phyloP scores from a whole-genome alignment of 2,329 filamentous ascomycete species.

The Colletotrichum neosansevieriae region DNA sequence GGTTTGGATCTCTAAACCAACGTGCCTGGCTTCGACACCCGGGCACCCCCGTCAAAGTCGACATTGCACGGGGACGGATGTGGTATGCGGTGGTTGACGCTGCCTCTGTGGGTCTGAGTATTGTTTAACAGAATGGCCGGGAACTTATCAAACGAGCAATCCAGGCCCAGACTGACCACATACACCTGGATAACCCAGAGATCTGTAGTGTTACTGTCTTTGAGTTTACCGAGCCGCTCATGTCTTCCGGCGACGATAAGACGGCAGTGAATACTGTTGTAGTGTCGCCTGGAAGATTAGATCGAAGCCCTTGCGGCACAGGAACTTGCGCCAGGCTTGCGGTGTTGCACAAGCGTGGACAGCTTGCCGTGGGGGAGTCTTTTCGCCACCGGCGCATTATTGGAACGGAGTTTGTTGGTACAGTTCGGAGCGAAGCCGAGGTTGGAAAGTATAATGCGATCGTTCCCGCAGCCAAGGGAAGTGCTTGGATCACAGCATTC shows the following conservation, averaged over 20 bases:
- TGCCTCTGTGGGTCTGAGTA: constrained; percentile 49
- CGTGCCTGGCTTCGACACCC: constrained; percentile 57
- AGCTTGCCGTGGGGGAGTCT: constrained; percentile 51
- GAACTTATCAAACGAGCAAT: constrained; percentile 57
- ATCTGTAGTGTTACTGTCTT: constrained; percentile 56
- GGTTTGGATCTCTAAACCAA: constrained; percentile 54
- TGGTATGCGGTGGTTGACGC: constrained; percentile 58
- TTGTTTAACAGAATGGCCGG: constrained; percentile 48
- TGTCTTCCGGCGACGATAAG: constrained; percentile 43
- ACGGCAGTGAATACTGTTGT: constrained; percentile 55
- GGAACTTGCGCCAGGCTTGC: constrained; percentile 59
- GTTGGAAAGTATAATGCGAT: constrained; percentile 56
- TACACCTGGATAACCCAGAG: constrained; percentile 57
- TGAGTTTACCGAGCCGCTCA: constrained; percentile 53
- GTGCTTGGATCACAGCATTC: constrained; percentile 60
- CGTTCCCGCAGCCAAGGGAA: constrained; percentile 55
- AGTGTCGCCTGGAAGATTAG: constrained; percentile 58
- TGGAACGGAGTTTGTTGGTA: constrained; percentile 50
- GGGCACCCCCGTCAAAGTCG: constrained; percentile 50
- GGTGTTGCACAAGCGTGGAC: constrained; percentile 55
- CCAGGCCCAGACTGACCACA: constrained; percentile 49
- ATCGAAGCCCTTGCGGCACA: constrained; percentile 61
- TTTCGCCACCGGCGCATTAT: constrained; percentile 53
- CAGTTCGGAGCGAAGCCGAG: constrained; percentile 52
- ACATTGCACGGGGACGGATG: constrained; percentile 62